Percentiles rank a stretch among this genome's conserved stretches.
Evolutionary conservation across 2,329 filamentous ascomycete genomes (phyloP).

Genomic region (Arachnomyces sp.): DNA sequence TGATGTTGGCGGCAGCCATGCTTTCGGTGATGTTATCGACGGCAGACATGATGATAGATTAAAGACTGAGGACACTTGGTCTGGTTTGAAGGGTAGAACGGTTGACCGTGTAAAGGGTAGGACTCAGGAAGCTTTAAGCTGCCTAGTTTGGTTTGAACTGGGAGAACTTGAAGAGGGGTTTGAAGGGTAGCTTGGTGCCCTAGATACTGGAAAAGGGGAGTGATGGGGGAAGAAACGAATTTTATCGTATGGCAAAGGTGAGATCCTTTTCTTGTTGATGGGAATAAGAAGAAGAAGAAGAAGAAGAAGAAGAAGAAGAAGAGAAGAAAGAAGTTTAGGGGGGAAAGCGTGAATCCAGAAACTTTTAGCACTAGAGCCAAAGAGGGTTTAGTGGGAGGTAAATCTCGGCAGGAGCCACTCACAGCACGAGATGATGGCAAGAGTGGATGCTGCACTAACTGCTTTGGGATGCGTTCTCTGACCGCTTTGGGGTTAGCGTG

Average conservation of each 20-base stretch:
- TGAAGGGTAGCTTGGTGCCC: conserved; percentile 83
- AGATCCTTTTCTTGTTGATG: conserved; percentile 17
- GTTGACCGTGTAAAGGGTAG: conserved; percentile 33
- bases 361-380: background rate
- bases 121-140: conserved; percentile 57
- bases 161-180: conserved; percentile 51
- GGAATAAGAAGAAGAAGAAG: conserved; percentile 11
- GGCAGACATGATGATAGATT: conserved; percentile 65
- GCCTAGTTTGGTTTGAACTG: conserved; percentile 24
- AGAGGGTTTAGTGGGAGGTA: too few relatives aligned
- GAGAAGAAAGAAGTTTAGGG: conserved; percentile 7
- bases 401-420: too few relatives aligned
- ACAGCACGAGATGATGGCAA: too few relatives aligned
- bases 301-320: conserved; percentile 13
- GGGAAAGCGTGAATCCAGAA: conserved; percentile 4
- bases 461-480: too few relatives aligned
- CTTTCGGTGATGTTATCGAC: conserved; percentile 61
- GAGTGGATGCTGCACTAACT: too few relatives aligned
- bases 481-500: too few relatives aligned
- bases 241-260: conserved; percentile 12
- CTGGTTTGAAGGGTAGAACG: conserved; percentile 30
- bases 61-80: conserved; percentile 31
- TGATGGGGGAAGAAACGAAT: conserved; percentile 17
- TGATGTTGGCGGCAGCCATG: conserved; percentile 59
- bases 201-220: conserved; percentile 48